Base-by-base conservation (phyloP, 345 rosid genomes). In the Bruguiera parviflora region DNA sequence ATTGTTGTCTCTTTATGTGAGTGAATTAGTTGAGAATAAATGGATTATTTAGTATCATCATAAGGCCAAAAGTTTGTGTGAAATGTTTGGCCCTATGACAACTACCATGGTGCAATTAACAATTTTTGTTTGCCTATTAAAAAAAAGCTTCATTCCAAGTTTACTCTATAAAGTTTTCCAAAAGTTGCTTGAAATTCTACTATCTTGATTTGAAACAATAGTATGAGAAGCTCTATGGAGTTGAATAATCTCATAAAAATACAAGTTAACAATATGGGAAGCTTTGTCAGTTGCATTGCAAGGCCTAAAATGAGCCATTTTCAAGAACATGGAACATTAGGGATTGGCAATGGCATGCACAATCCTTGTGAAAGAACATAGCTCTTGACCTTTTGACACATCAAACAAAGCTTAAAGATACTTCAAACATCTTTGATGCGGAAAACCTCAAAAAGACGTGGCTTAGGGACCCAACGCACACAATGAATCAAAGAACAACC, bases 231-330 rank as follows among this genome's bases (percentile, higher is more conserved):
- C 19, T 16, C 51, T 46, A 35, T 62, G 65, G 2, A 62, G 22
- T 0, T 25, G 21, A 31, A 53, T 46, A 32, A 66, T 53, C 4
- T 59, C 64, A 19, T 8, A 1, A 21, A 68, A 68, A 19, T 55
- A 58, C 25, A 68, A 39, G 33, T 58, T 37, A 24, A 4, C 64
- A 31, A 37, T 4, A 5, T 18, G 9, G 4, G 63, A 9, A 32
- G 64, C 71, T 58, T 68, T 31, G 6, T 57, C 15, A 1, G 22
- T 22, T 32, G 24, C 58, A 15, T 68, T 9, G 21, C 71, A 68
- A 5, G 71, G 53, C 3, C 57, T 9, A 24, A 68, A 58, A 20
- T 58, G 53, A 31, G 71, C 35, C 39, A 68, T 18, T 29, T 68
- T 56, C 35, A 35, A 68, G 19, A 68, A 68, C 56, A 75, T 18